Base-by-base conservation (phyloP, 2,329 filamentous ascomycete genomes). In the Nothomitra cinnamomea region DNA sequence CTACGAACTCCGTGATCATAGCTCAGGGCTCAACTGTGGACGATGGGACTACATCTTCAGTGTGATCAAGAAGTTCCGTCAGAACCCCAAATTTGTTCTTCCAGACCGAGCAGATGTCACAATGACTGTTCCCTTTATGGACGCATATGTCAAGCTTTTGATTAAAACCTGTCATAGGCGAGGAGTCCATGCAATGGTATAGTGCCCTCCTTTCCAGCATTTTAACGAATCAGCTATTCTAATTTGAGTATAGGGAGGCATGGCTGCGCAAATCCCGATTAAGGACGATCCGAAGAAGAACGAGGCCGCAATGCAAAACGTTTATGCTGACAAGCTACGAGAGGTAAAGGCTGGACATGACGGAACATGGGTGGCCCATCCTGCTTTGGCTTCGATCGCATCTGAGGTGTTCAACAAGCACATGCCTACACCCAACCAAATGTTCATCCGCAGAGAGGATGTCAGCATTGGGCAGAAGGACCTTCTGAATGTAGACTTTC, bases 41-140 rank as follows among this genome's bases (percentile, higher is more conserved):
- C 85, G 92, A 61, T 98, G 92, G 92, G 92, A 98, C 67, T 98
- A 98, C 77, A 96, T 98, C 72, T 98, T 98, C 78, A 92, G 85
- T 68, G 87, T 90, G 65, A 96, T 98, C 76, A 98, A 98, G 79
- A 95, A 94, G 71, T 95, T 96, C 84, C 87, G 92, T 66, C 81
- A 95, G 64, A 92, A 95, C 75, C 76, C 85, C 63, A 82, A 83
- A 72, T 96, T 96, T 66, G 81, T 96, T 55, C 82, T 98, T 19
- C 92, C 92, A 25, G 90, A 98, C 69, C 86, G 92, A 57, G 83
- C 83, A 54, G 77, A 80, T 57, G 87, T 98, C 54, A 98, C 92
- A 61, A 96, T 98, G 92, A 96, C 89, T 12, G 85, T 90, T 1
- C 92, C 92, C 12, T 98, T 98, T 72, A 96, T 98, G 92, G 80